Evolutionary conservation across 306 rosid genomes (phyloP), one percentile per base, ranked within the genome.

Genomic region (Begonia fuchsioides): DNA sequence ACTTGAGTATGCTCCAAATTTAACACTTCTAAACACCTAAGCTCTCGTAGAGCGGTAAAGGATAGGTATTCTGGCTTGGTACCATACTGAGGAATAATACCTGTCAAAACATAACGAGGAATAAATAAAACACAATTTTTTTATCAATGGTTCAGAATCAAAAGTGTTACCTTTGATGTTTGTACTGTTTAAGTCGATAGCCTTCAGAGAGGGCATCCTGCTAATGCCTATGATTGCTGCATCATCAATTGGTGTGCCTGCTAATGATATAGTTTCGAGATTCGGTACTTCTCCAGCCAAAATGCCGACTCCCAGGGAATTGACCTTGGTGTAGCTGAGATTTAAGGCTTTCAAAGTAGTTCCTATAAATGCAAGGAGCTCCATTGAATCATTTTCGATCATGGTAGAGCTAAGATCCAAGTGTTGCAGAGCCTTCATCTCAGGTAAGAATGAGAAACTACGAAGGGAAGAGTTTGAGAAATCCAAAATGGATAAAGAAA

Each of bases 171-270:
- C 97, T 90, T 71, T 81, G 20, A 81, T 73, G 54, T 64, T 62
- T 14, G 90, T 90, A 54, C 55, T 60, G 76, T 93, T 81, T 65
- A 84, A 75, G 76, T 84, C 81, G n/a, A 84, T 53, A 52, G 44
- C 70, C 71, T 69, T 90, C 56, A 90, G 39, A 17, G 77, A 84
- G 67, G 90, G 84, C 93, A 90, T 81, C 81, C 66, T 62, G 71
- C 77, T 67, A 59, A 84, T 60, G 59, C 62, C 79, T 47, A 55
- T 58, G 67, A 81, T 16, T 38, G 81, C 80, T 49, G 54, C 40
- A 58, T 90, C 97, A 72, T 84, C 90, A 48, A 90, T 63, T 44
- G 38, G 67, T 57, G 97, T 84, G 58, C 65, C 59, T 47, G 97
- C 79, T 58, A 84, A 58, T 44, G 77, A 78, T 32, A 84, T 63